Evolutionary conservation across 805 yeast genomes (phyloP).

Genomic region (Kazachstania psychrophila): DNA sequence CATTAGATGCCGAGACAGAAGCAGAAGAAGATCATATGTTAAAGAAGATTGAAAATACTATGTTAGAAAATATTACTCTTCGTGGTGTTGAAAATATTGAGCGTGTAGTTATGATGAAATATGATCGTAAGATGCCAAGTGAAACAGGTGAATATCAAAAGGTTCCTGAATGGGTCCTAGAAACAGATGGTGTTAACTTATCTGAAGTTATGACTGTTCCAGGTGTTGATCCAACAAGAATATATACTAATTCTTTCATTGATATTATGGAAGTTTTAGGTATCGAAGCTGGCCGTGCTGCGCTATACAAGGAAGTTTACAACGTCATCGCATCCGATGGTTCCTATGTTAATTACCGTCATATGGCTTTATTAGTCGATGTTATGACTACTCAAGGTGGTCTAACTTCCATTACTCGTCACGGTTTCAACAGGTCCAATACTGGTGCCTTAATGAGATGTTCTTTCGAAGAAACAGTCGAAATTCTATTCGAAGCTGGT

Average conservation of each 20-base stretch:
- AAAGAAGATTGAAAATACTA: slow-evolving; percentile 89
- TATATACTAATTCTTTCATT: slow-evolving; percentile 93
- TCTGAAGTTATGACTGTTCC: slow-evolving; percentile 91
- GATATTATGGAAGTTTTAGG: slow-evolving; percentile 92
- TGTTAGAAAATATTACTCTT: slow-evolving; percentile 88
- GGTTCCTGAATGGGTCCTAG: slow-evolving; percentile 95
- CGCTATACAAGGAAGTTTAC: slow-evolving; percentile 85
- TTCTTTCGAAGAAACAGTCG: slow-evolving; percentile 98
- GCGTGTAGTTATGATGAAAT: slow-evolving; percentile 74
- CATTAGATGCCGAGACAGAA: slow-evolving; percentile 85
- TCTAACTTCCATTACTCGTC: slow-evolving; percentile 97
- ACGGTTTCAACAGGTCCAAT: slow-evolving; percentile 96
- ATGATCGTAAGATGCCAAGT: slow-evolving; percentile 62
- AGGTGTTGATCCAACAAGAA: slow-evolving; percentile 85
- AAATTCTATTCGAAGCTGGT: slow-evolving; percentile 94
- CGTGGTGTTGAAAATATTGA: slow-evolving; percentile 94
- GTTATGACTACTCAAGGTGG: slow-evolving; percentile 98
- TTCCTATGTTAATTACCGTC: slow-evolving; percentile 97
- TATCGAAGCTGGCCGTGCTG: slow-evolving; percentile 95
- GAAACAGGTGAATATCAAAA: slow-evolving; percentile 79
- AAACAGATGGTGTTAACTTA: slow-evolving; percentile 95
- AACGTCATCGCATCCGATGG: slow-evolving; percentile 99
- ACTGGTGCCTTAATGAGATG: slow-evolving; percentile 99
- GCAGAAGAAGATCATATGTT: slow-evolving; percentile 95
- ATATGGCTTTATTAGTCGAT: slow-evolving; percentile 94